Base-by-base conservation (phyloP, 495 filamentous ascomycete genomes). In the Astrothelium subdiscretum region DNA sequence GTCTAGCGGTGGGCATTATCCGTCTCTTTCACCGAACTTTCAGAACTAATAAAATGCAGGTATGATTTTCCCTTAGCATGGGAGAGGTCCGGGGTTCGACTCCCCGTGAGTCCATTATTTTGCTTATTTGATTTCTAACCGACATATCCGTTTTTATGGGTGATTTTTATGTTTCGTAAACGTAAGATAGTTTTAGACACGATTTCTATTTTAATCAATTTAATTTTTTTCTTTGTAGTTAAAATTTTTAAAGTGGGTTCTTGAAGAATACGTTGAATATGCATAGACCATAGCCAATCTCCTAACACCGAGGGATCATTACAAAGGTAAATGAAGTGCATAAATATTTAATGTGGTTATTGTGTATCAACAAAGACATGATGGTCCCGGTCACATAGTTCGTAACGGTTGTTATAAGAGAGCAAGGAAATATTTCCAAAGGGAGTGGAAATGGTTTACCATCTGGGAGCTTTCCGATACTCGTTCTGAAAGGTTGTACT, bases 61-160 rank as follows among this genome's bases (percentile, higher is more conserved):
- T 48, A 48, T 48, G 43, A 48, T 48, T 48, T 48, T 48, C 43
- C 43, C 43, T 48, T 48, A 48, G 43, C 43, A 48, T 48, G 43
- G 43, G 43, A 48, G 43, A 48, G 43, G 43, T 48, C 43, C 12
- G n/a, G 43, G 43, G 43, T 48, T 48, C 43, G 43, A 48, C 43
- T 48, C 43, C 43, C 43, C n/a, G 12, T 20, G 43, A 48, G 43
- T 48, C 43, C 43, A 48, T 0, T 18, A 15, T 48, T 48, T 48
- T 48, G 4, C 4, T 48, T 48, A 15, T 22, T 12, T 12, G 3
- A 18, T 5, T 48, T 22, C 8, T 20, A 48, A 10, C n/a, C 6
- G 8, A 48, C 20, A 48, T 6, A 6, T 40, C 43, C 4, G 4
- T 48, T 8, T 48, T 48, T 48, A 3, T 8, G 3, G 10, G 6